Evolutionary conservation across 2,329 filamentous ascomycete genomes (phyloP).

Genomic region (Colletotrichum camelliae): DNA sequence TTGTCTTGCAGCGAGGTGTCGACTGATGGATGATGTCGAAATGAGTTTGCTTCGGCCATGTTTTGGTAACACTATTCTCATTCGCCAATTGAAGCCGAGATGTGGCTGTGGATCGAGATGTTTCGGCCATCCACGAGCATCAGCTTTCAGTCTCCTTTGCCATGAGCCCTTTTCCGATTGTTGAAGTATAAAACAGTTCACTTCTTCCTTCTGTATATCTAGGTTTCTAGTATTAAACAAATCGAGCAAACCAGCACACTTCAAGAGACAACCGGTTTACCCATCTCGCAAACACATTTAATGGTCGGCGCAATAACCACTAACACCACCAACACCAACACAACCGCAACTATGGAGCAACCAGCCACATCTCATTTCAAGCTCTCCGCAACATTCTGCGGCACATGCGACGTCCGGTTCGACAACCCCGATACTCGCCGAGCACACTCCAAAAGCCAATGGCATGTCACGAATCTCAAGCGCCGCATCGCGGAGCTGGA

Average conservation of each 20-base stretch:
- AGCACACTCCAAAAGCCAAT: slow-evolving; percentile 13
- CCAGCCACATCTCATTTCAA: slow-evolving; percentile 4
- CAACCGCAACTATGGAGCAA: background rate
- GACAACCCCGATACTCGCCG: slow-evolving; percentile 8
- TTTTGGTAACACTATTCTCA: background rate
- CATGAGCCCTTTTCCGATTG: background rate
- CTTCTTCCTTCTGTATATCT: background rate
- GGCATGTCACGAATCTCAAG: slow-evolving; percentile 19
- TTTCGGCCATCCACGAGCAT: background rate
- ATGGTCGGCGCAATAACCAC: background rate
- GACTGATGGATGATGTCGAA: background rate
- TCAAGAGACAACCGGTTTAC: background rate
- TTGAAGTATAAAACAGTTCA: background rate
- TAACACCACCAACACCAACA: background rate
- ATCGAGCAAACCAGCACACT: background rate
- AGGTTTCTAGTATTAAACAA: fast-evolving
- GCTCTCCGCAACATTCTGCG: slow-evolving; percentile 11
- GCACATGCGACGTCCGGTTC: slow-evolving; percentile 13
- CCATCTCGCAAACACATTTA: background rate
- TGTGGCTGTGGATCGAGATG: background rate
- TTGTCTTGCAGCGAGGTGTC: background rate
- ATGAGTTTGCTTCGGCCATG: background rate
- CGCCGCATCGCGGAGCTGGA: slow-evolving; percentile 6
- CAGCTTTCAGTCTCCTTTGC: background rate
- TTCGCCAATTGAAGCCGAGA: background rate